Percentiles rank a stretch among this genome's conserved stretches.
Evolutionary conservation across 2,329 filamentous ascomycete species (phyloP).

Genomic region (Claviceps sp.): DNA sequence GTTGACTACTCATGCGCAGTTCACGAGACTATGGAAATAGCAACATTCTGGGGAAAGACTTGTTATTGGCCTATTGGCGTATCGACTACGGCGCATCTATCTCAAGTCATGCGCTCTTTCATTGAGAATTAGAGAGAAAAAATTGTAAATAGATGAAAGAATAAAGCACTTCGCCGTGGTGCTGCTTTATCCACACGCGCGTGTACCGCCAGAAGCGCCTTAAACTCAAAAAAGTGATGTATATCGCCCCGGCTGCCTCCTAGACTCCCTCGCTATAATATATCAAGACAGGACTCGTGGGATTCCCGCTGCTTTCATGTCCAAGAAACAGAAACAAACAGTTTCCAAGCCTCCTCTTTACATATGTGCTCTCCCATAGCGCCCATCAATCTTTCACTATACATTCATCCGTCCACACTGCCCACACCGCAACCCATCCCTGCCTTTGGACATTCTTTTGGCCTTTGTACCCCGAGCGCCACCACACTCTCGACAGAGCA

Average conservation of each 20-base stretch:
- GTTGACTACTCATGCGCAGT: too few species aligned
- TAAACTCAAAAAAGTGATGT: background rate
- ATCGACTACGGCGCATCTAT: background rate
- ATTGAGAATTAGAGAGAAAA: background rate
- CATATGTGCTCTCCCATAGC: background rate
- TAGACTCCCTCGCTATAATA: background rate
- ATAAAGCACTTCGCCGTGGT: background rate
- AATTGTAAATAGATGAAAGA: background rate
- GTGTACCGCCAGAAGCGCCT: background rate
- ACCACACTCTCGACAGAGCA: constrained; percentile 4
- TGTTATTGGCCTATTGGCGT: too few species aligned
- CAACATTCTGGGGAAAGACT: too few species aligned
- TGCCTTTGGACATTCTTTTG: constrained; percentile 5
- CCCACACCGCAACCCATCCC: constrained; percentile 6
- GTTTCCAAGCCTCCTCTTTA: background rate
- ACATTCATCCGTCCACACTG: constrained; percentile 1
- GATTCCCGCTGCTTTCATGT: background rate
- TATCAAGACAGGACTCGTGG: background rate
- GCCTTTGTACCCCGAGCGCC: constrained; percentile 3
- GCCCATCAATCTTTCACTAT: background rate
- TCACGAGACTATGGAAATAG: too few species aligned
- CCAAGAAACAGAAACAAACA: background rate
- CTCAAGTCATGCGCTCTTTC: background rate
- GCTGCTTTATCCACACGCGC: background rate
- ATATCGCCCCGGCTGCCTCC: background rate